Conservation (phyloP, 768 basidiomycete genomes). For the Tephrocybe sp. region DNA sequence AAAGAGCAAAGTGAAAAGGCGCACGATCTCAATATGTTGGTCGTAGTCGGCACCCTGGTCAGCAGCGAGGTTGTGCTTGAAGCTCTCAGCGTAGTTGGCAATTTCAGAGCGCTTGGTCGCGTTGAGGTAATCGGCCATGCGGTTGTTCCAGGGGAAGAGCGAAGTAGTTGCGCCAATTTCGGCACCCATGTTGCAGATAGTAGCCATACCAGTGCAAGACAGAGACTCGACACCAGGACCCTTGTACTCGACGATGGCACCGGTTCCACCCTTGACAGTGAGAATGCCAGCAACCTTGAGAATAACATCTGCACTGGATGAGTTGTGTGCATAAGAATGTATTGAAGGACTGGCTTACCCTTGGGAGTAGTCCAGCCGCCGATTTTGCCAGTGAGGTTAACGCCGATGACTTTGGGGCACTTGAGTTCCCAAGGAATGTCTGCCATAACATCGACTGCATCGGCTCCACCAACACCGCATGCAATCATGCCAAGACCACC, state of each 20-base stretch:
- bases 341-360: conserved; percentile 43
- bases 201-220: conserved; percentile 98
- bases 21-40: conserved; percentile 85
- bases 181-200: conserved; percentile 99
- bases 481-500: conserved; percentile 99
- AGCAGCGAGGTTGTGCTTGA: conserved; percentile 86
- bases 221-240: conserved; percentile 94
- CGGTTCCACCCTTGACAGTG: conserved; percentile 99
- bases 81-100: conserved; percentile 83
- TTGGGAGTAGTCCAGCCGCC: conserved; percentile 97
- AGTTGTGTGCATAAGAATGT: background rate
- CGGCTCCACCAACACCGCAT: conserved; percentile 98
- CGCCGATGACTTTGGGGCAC: conserved; percentile 98
- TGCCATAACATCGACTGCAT: conserved; percentile 99
- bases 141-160: conserved; percentile 95
- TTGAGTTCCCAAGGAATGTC: conserved; percentile 98
- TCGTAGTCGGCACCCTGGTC: conserved; percentile 93
- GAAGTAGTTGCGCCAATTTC: conserved; percentile 99
- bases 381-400: conserved; percentile 94
- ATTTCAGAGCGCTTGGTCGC: conserved; percentile 93
- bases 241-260: conserved; percentile 96
- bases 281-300: conserved; percentile 98
- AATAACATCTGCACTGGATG: conserved; percentile 73
- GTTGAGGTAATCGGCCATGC: conserved; percentile 90
- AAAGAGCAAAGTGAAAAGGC: conserved; percentile 26